Evolutionary conservation across 2,329 filamentous ascomycete species (phyloP).

Genomic region (Penicillium sp.): DNA sequence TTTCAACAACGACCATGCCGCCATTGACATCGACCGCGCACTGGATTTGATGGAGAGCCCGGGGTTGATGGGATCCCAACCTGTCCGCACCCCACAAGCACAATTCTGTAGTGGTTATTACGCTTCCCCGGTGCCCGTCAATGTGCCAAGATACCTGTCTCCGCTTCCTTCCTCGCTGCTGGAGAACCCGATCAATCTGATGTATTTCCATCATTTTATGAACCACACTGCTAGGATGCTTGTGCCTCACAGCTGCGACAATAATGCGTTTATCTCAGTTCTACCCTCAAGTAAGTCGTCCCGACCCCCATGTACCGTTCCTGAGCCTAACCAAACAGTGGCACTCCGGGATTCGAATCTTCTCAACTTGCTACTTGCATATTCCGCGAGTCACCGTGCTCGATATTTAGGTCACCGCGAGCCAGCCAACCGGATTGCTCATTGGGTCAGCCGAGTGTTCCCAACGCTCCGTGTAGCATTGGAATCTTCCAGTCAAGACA

Average conservation of each 20-base stretch:
- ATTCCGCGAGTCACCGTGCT: constrained; percentile 78
- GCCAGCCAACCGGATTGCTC: constrained; percentile 71
- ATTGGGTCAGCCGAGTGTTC: constrained; percentile 69
- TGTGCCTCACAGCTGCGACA: constrained; percentile 59
- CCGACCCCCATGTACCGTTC: constrained; percentile 20
- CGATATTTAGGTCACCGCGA: constrained; percentile 69
- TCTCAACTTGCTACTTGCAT: constrained; percentile 72
- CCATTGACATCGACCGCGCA: constrained; percentile 54
- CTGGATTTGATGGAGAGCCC: constrained; percentile 28
- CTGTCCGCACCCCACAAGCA: constrained; percentile 25
- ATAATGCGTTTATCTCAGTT: constrained; percentile 59
- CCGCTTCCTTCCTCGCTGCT: constrained; percentile 56
- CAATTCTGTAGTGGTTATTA: constrained; percentile 64
- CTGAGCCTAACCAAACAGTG: constrained; percentile 48
- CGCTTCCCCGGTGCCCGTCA: constrained; percentile 62
- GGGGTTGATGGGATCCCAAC: constrained; percentile 1
- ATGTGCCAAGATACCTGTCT: constrained; percentile 56
- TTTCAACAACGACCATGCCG: constrained; percentile 66
- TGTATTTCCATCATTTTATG: constrained; percentile 71
- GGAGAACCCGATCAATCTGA: constrained; percentile 74
- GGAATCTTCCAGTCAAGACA: constrained; percentile 56
- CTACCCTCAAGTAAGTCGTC: constrained; percentile 56
- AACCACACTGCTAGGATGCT: constrained; percentile 72
- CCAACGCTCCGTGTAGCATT: constrained; percentile 67
- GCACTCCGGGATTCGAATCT: constrained; percentile 54